These are phyloP conservation scores for Aspergillus homomorphus DNA, from an alignment of 495 filamentous ascomycete species.

Conservation along the genomic window DNA sequence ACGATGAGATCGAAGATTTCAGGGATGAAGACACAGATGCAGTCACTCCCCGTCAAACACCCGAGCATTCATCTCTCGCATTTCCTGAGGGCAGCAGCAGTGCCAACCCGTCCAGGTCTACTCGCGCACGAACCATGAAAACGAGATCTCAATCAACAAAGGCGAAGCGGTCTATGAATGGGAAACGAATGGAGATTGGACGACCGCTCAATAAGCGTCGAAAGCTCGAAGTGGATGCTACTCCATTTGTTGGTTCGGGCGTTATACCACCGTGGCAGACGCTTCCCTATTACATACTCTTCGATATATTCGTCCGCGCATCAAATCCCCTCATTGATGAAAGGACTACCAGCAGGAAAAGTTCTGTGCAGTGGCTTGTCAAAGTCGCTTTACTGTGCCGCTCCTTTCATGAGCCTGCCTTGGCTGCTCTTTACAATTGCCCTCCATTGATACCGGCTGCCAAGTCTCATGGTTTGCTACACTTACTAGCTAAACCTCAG, in stretches of 20 bases:
- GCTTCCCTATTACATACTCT: slow-evolving; percentile 68
- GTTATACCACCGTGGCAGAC: slow-evolving; percentile 64
- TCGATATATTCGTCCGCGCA: slow-evolving; percentile 65
- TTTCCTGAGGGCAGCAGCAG: slow-evolving; percentile 11
- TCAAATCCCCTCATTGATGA: slow-evolving; percentile 59
- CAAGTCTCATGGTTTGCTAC: slow-evolving; percentile 48
- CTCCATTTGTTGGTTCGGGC: slow-evolving; percentile 31
- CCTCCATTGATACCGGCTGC: slow-evolving; percentile 59
- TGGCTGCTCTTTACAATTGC: slow-evolving; percentile 67
- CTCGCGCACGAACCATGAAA: slow-evolving; percentile 16
- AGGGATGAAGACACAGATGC: slow-evolving; percentile 9
- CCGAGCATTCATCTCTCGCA: slow-evolving; percentile 8
- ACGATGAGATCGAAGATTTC: slow-evolving; percentile 26
- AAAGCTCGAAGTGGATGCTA: slow-evolving; percentile 21
- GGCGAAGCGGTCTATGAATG: slow-evolving; percentile 16
- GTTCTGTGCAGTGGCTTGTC: slow-evolving; percentile 59
- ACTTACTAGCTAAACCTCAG: slow-evolving; percentile 42
- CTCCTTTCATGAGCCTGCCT: slow-evolving; percentile 67
- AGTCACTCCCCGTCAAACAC: slow-evolving; percentile 8
- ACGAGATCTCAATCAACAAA: slow-evolving; percentile 21
- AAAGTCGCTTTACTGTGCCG: slow-evolving; percentile 59
- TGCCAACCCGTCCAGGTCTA: slow-evolving; percentile 21
- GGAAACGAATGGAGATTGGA: slow-evolving; percentile 22
- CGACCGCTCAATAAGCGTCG: slow-evolving; percentile 28
- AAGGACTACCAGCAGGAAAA: slow-evolving; percentile 27